Conservation (phyloP, 306 rosid genomes). For the Notholithocarpus densiflorus region DNA sequence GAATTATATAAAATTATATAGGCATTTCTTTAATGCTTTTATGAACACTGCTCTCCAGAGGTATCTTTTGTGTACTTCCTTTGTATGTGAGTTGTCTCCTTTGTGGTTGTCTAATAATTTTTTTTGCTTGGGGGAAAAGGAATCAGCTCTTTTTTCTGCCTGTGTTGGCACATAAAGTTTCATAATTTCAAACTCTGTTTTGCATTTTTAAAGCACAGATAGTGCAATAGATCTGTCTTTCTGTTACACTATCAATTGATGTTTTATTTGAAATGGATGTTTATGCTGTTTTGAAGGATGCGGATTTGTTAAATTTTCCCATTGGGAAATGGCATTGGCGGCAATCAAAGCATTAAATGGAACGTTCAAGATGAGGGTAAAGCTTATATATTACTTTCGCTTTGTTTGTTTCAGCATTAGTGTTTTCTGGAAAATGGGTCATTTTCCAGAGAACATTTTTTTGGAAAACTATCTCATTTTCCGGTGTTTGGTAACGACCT, state of each 20-base stretch:
- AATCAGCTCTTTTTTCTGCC: not conserved
- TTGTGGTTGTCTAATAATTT: not conserved
- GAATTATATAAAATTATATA: no score
- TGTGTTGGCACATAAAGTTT: not conserved
- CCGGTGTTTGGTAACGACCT: no score
- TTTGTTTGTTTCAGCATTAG: no score
- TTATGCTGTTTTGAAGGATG: conserved; percentile 54
- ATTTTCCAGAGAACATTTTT: no score
- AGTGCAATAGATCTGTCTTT: not conserved
- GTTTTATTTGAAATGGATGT: conserved; percentile 6
- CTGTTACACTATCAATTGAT: conserved; percentile 9
- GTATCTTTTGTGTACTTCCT: not conserved
- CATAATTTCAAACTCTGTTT: not conserved
- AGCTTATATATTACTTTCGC: conserved; percentile 6
- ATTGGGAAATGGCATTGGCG: conserved; percentile 67
- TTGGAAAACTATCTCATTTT: no score
- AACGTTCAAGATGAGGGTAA: conserved; percentile 72
- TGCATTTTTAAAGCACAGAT: not conserved
- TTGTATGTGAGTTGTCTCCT: not conserved
- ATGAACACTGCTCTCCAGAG: not conserved
- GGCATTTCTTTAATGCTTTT: no score
- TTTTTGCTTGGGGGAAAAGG: not conserved
- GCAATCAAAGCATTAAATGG: conserved; percentile 80
- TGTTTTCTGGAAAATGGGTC: no score
- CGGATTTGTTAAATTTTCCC: conserved; percentile 72